Conservation (phyloP, 306 rosid genomes). For the Castanea mollissima region DNA sequence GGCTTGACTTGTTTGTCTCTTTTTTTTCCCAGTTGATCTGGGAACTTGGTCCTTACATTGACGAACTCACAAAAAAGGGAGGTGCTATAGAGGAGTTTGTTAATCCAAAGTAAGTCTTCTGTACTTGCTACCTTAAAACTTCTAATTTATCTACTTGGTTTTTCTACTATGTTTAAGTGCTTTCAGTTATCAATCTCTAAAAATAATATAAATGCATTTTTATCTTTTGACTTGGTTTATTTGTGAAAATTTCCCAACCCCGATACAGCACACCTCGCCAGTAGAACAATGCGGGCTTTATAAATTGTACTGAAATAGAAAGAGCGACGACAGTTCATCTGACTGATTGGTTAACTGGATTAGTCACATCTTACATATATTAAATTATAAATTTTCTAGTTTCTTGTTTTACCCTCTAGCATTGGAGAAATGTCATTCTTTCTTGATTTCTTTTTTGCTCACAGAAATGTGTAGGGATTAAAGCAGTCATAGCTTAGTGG, state of each 20-base stretch:
- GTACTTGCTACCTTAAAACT: slow-evolving; percentile 1
- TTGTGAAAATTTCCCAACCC: neutral
- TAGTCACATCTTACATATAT: neutral
- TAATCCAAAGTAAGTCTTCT: slow-evolving; percentile 81
- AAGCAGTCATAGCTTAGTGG: neutral
- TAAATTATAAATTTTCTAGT: too few relatives aligned
- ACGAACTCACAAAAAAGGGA: slow-evolving; percentile 80
- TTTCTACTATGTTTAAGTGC: neutral
- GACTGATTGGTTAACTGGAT: neutral
- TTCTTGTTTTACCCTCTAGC: neutral
- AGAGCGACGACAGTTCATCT: neutral
- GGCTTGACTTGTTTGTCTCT: slow-evolving; percentile 12
- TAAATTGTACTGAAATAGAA: neutral
- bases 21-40: slow-evolving; percentile 68
- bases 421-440: neutral
- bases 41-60: slow-evolving; percentile 85
- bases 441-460: neutral
- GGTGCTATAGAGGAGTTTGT: slow-evolving; percentile 93
- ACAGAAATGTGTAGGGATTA: slow-evolving; percentile 2
- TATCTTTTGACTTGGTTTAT: neutral
- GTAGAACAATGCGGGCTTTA: neutral
- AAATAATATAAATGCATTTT: neutral
- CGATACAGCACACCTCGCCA: neutral
- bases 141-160: neutral
- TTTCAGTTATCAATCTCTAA: neutral